Evolutionary conservation across 1,284 basidiomycete genomes (phyloP).

Genomic region (Trametes pubescens): DNA sequence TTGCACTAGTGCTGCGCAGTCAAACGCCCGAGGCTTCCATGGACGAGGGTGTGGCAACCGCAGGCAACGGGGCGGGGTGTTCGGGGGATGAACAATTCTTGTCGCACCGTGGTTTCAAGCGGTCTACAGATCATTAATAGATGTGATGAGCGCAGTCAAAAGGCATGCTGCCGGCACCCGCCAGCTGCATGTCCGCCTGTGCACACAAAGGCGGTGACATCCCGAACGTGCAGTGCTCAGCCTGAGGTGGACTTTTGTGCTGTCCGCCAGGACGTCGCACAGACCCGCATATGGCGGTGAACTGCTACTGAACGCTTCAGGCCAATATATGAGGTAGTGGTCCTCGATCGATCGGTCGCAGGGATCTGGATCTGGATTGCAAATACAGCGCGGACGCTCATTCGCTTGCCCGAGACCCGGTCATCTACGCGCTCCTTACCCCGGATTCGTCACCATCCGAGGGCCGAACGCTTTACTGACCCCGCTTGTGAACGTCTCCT

Average conservation of each 20-base stretch:
- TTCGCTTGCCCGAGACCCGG: neutral
- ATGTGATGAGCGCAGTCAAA: conserved; percentile 16
- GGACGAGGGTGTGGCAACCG: conserved; percentile 10
- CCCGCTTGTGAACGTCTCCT: neutral
- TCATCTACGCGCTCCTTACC: conserved; percentile 1
- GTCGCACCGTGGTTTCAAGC: conserved; percentile 15
- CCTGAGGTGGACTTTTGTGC: neutral
- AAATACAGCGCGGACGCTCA: neutral
- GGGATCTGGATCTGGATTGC: neutral
- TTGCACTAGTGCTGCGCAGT: conserved; percentile 2
- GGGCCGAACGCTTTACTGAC: neutral
- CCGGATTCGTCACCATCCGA: neutral
- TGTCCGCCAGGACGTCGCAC: neutral
- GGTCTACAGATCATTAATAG: neutral
- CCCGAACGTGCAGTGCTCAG: neutral
- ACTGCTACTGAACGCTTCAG: neutral
- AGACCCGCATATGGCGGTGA: neutral
- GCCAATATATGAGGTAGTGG: neutral
- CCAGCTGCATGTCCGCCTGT: neutral
- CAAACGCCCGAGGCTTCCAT: neutral
- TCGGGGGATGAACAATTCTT: conserved; percentile 2
- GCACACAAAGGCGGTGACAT: neutral
- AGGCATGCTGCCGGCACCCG: neutral
- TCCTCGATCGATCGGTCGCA: conserved; percentile 7
- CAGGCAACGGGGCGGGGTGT: conserved; percentile 7